Evolutionary conservation across 2,329 filamentous ascomycete genomes (phyloP), one percentile per base, ranked within the genome.

Genomic region (Pseudogymnoascus sp.): DNA sequence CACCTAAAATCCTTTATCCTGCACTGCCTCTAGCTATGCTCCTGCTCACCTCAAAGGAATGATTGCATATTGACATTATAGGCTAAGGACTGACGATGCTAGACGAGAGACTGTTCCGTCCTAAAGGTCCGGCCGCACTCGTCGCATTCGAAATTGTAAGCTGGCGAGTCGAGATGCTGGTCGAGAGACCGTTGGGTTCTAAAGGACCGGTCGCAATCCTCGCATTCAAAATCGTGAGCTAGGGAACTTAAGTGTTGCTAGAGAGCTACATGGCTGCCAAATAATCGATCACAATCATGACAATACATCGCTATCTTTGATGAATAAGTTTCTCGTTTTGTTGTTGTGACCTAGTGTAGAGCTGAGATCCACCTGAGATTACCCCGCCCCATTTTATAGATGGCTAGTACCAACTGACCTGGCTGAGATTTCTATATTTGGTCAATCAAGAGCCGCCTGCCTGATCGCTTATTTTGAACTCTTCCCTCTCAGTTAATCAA

Each of bases 141-240:
- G 7, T 62, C 7, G 33, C 60, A 62, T 8, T 64, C 62, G 58
- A 63, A 63, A 42, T 16, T 58, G 36, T 41, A 41, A 63, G 28
- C 14, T 58, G 28, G 61, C 58, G 63, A 61, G 19, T 62, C 41
- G 64, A 65, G 64, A 41, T 64, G 35, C 62, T 65, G 62, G 60
- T 65, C 28, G 39, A 65, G 62, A 60, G n/a, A n/a, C n/a, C 19
- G 19, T 19, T 19, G 19, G 19, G 1, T 49, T 4, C 41, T 49
- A 6, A 49, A 52, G 1, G 42, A 25, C 42, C 2, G 0, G 3
- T 52, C 42, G 42, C 42, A 52, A 3, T 52, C 42, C 0, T 25
- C 42, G 22, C 42, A 52, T 52, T 52, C 22, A 25, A 52, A 25
- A 11, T 25, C 12, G 7, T 52, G 42, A 52, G 42, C 42, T 52